Evolutionary conservation across 768 basidiomycete genomes (phyloP), one percentile per base, ranked within the genome.

Genomic region (Glaciozyma antarctica): DNA sequence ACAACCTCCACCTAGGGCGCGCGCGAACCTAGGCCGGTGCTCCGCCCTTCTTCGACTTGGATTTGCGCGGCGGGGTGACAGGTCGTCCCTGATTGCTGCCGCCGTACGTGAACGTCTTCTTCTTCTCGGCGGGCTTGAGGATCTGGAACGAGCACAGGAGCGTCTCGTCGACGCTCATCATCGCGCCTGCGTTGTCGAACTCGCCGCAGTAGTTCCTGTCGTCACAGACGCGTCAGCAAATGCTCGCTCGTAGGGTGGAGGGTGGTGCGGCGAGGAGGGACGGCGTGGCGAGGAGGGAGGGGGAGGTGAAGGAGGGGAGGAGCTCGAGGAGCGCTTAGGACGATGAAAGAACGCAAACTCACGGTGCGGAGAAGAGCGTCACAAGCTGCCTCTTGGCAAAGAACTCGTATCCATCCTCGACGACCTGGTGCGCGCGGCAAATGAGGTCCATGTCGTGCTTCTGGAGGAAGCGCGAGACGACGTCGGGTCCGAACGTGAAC

Each of bases 381-480:
- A 98, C 94, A 71, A 98, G 78, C 80, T 94, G 92, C 71, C 94
- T 83, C 79, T 98, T 97, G 54, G 93, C 93, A 74, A 97, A 98
- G 79, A 98, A 98, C 77, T 98, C 94, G 77, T 98, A 98, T 48
- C 94, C 94, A 71, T 98, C 94, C 76, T 98, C 94, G 60, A 98
- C 94, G 76, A 97, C 94, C 84, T 97, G 93, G 82, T 97, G 94
- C 75, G 91, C 94, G 78, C 94, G 83, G 80, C 94, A 97, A 75
- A 97, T 97, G 75, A 98, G 80, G 77, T 98, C 94, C 94, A 98
- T 95, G 78, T 99, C 94, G 76, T 99, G 94, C 78, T 97, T 97
- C 82, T 95, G 92, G 74, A 99, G 81, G 83, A 99, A 99, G 73
- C 94, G 84, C 72, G 90, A 90, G 60, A 99, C 94, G 56, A 99